Evolutionary conservation across 306 rosid genomes (phyloP).

Genomic region (Pterocarpus santalinus): DNA sequence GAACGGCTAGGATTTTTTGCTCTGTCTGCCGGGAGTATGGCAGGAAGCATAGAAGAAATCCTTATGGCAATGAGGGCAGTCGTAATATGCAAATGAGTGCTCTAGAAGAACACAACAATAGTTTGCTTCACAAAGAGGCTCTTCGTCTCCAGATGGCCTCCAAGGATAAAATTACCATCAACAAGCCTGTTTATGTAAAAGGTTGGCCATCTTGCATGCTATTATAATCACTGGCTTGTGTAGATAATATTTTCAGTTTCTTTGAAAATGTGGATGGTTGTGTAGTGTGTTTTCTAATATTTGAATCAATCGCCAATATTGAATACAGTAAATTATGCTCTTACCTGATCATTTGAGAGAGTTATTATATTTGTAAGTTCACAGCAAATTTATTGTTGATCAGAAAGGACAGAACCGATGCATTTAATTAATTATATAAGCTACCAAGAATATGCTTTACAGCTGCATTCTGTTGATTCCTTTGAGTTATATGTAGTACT

Average conservation of each 20-base stretch:
- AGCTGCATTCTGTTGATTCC: constrained; percentile 3
- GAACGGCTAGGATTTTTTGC: constrained; percentile 86
- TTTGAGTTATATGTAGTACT: not conserved
- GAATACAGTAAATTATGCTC: constrained; percentile 1
- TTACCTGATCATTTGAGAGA: not conserved
- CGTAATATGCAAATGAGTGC: constrained; percentile 98
- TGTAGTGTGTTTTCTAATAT: not conserved
- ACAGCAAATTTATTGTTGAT: not conserved
- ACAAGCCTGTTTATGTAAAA: constrained; percentile 84
- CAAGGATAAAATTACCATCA: constrained; percentile 73
- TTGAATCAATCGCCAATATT: constrained; percentile 18
- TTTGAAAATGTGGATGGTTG: constrained; percentile 1
- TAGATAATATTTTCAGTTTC: constrained; percentile 1
- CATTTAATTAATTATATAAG: constrained; percentile 4
- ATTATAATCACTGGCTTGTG: not conserved
- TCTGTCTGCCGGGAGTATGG: constrained; percentile 91
- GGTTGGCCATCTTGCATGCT: constrained; percentile 57
- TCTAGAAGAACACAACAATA: constrained; percentile 86
- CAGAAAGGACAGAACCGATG: not conserved
- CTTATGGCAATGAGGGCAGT: constrained; percentile 93
- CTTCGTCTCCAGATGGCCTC: constrained; percentile 92
- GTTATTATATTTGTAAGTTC: not conserved
- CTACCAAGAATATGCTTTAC: not conserved
- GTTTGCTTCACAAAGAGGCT: constrained; percentile 95
- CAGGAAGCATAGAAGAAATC: constrained; percentile 89